Percentiles rank a stretch among this genome's conserved stretches.
phyloP scores from a whole-genome alignment of 495 filamentous ascomycete genomes.

The Glarea lozoyensis region DNA sequence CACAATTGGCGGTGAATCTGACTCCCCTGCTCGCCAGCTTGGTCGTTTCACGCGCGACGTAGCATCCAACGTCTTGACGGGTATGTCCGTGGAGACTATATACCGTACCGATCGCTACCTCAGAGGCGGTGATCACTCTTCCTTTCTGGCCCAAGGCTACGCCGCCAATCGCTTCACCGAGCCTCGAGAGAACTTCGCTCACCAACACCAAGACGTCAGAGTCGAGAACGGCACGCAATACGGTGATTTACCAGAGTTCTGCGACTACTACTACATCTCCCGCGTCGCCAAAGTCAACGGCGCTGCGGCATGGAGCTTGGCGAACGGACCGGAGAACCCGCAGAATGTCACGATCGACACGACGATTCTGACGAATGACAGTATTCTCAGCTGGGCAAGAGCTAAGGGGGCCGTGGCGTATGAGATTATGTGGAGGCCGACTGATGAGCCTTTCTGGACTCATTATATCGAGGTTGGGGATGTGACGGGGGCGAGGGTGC shows the following conservation, averaged over 20 bases:
- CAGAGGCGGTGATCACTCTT: conserved; percentile 42
- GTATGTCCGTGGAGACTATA: conserved; percentile 35
- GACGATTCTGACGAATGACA: conserved; percentile 32
- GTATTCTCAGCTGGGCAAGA: conserved; percentile 32
- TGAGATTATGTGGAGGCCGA: conserved; percentile 42
- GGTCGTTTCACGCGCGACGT: conserved; percentile 45
- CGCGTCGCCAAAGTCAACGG: conserved; percentile 42
- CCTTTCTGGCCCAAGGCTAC: conserved; percentile 41
- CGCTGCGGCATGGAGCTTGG: conserved; percentile 38
- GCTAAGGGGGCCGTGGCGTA: conserved; percentile 25
- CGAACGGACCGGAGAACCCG: conserved; percentile 34
- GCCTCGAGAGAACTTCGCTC: conserved; percentile 40
- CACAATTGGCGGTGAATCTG: conserved; percentile 42
- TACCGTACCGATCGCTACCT: conserved; percentile 44
- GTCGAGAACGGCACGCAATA: conserved; percentile 36
- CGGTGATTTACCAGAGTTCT: conserved; percentile 41
- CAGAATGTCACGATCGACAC: conserved; percentile 38
- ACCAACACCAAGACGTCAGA: conserved; percentile 46
- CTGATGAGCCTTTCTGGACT: conserved; percentile 36
- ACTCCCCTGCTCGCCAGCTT: conserved; percentile 42
- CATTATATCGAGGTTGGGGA: conserved; percentile 30
- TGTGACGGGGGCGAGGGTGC: conserved; percentile 28
- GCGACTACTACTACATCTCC: conserved; percentile 41
- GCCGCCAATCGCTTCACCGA: conserved; percentile 44
- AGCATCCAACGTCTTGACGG: conserved; percentile 32